phyloP scores from a whole-genome alignment of 495 filamentous ascomycete species.

The Glonium stellatum region DNA sequence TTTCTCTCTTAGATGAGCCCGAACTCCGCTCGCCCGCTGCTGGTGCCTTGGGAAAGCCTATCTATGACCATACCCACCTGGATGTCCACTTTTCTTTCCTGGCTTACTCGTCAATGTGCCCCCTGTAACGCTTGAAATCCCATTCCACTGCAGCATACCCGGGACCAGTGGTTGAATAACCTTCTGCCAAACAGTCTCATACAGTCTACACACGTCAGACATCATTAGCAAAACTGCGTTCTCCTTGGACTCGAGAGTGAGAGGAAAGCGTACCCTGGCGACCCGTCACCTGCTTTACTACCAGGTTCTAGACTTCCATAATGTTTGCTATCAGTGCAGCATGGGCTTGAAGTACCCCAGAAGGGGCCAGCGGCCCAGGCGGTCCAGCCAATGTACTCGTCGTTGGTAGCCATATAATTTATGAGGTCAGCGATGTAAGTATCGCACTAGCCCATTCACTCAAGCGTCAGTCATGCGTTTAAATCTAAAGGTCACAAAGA shows the following conservation, averaged over 20 bases:
- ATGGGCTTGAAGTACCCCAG: constrained; percentile 43
- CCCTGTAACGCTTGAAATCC: constrained; percentile 14
- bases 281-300: constrained; percentile 41
- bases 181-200: constrained; percentile 19
- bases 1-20: no score
- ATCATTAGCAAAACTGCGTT: not conserved
- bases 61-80: no score
- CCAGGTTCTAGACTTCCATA: constrained; percentile 44
- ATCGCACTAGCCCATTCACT: constrained; percentile 31
- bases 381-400: constrained; percentile 49
- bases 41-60: no score
- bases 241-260: not conserved
- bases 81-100: no score
- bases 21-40: no score
- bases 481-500: not conserved
- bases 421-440: constrained; percentile 40
- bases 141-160: constrained; percentile 12
- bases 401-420: constrained; percentile 45
- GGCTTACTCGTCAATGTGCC: not conserved
- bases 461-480: not conserved
- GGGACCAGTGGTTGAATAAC: constrained; percentile 15
- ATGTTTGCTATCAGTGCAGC: constrained; percentile 42
- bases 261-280: constrained; percentile 19
- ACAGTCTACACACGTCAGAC: not conserved
- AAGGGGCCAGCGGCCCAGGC: constrained; percentile 49